phyloP scores from a whole-genome alignment of 2,329 filamentous ascomycete genomes.

The Apiospora sp. region DNA sequence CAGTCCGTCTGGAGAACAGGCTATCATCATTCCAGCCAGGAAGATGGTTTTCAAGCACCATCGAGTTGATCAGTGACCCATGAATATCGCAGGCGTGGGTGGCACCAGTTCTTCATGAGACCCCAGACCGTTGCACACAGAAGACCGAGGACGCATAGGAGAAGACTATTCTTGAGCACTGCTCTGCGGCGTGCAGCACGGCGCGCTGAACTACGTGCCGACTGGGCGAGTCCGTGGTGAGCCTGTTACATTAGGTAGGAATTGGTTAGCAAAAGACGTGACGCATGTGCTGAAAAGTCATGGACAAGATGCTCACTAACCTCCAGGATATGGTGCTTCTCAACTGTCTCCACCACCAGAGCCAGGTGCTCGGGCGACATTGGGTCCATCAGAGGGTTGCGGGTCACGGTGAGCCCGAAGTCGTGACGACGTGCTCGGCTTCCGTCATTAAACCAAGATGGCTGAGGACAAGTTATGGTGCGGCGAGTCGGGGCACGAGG shows the following conservation, averaged over 20 bases:
- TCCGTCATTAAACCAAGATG: background rate
- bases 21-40: too few relatives aligned
- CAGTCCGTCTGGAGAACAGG: too few relatives aligned
- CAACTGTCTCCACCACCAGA: background rate
- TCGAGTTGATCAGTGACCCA: background rate
- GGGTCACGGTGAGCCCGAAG: background rate
- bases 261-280: too few relatives aligned
- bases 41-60: background rate
- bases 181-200: background rate
- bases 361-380: background rate
- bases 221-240: background rate
- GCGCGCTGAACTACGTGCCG: background rate
- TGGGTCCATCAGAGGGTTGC: background rate
- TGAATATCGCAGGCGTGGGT: background rate
- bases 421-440: background rate
- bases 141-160: background rate
- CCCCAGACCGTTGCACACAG: background rate
- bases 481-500: too few relatives aligned
- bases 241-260: background rate
- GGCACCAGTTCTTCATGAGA: background rate
- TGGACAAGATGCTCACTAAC: too few relatives aligned
- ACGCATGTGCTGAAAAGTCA: too few relatives aligned
- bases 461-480: too few relatives aligned
- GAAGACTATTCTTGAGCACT: background rate
- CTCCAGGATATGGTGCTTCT: background rate